Base-by-base conservation (phyloP, 2,329 filamentous ascomycete species). In the Apiospora koreana region DNA sequence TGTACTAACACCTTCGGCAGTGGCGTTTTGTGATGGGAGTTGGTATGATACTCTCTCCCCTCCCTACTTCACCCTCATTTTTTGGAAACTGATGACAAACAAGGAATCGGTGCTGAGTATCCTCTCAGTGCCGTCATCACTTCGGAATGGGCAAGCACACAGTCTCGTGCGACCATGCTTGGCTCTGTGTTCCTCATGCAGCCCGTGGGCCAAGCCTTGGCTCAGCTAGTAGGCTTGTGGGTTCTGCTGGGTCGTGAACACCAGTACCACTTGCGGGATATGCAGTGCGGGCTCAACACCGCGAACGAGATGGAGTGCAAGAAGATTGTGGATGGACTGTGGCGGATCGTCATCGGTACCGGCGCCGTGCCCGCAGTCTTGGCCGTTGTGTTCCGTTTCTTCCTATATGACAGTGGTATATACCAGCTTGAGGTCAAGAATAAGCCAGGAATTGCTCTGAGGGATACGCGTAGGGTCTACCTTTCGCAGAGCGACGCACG, bases 101-200 rank as follows among this genome's bases (percentile, higher is more conserved):
- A 45, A 86, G 89, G 88, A 0, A 89, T 92, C 43, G 89, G 89
- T n/a, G 90, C 88, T 21, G 90, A 92, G 77, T 92, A 92, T 76
- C 90, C 90, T 0, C 80, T 92, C 4, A 88, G 85, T 67, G 89
- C 90, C 0, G 87, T 91, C 5, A 92, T 93, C 35, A 91, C 89
- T 0, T 87, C 90, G 0, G 90, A 92, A 83, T 92, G 86, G 81
- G 81, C 85, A 4, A 87, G 85, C 71, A 91, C 88, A 0, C 86
- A 86, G 64, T 88, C 89, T 21, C 83, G 90, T 65, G 87, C 87
- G 23, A 87, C 85, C 18, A 92, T 92, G 90, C 81, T 92, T 72
- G 88, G 89, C 5, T 86, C 85, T 6, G 89, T 92, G 46, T 92
- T 92, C 76, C 85, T 91, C 75, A 91, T 91, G 86, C 90, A 92